These are phyloP conservation scores for Termitomyces sp. DNA, from an alignment of 1,284 basidiomycete genomes.

Conservation along the genomic window DNA sequence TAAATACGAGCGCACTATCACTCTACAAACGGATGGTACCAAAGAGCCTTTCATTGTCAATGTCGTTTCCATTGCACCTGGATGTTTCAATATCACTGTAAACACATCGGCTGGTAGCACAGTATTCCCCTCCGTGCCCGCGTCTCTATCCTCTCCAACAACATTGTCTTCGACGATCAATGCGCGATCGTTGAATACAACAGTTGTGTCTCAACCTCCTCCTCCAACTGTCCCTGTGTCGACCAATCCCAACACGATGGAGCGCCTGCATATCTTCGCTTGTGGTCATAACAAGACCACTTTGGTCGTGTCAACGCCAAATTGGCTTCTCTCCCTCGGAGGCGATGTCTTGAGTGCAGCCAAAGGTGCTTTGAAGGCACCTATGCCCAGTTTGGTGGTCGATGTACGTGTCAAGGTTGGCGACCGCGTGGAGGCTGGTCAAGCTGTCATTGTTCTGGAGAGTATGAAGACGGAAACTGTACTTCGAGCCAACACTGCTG, in stretches of 20 bases:
- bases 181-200: conserved; percentile 45
- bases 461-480: conserved; percentile 97
- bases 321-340: conserved; percentile 61
- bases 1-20: conserved; percentile 53
- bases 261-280: conserved; percentile 68
- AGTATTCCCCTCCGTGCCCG: conserved; percentile 47
- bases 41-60: conserved; percentile 38
- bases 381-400: conserved; percentile 89
- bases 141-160: conserved; percentile 46
- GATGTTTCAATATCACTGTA: conserved; percentile 53
- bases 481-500: conserved; percentile 63
- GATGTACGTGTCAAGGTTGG: conserved; percentile 78
- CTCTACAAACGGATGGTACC: conserved; percentile 49
- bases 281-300: conserved; percentile 51
- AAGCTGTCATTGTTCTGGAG: conserved; percentile 80
- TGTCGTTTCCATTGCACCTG: conserved; percentile 38
- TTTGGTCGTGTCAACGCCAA: conserved; percentile 56
- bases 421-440: conserved; percentile 74
- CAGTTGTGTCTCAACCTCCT: conserved; percentile 66
- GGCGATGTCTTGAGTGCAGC: conserved; percentile 46
- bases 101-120: conserved; percentile 29
- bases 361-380: conserved; percentile 61
- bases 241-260: conserved; percentile 46
- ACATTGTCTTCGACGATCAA: conserved; percentile 48
- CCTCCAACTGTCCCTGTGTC: conserved; percentile 47